Conservation (phyloP, 2,329 filamentous ascomycete genomes). For the Colletotrichum sp. region DNA sequence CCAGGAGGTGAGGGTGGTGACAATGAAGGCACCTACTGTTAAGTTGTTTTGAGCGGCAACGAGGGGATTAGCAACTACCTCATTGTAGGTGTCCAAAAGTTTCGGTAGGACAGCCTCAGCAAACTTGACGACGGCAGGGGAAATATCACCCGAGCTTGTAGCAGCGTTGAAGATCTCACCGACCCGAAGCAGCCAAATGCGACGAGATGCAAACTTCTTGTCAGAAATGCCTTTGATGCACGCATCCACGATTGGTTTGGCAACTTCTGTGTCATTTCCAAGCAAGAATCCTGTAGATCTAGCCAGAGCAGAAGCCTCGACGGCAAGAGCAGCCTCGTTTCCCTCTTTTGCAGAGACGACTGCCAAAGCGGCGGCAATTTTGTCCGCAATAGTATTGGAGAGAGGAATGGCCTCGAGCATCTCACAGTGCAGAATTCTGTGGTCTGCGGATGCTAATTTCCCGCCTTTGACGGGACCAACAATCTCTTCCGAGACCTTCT, state of each 20-base stretch:
- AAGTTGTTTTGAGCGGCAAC: constrained; percentile 82
- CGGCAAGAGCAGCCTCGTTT: constrained; percentile 80
- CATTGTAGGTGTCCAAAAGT: constrained; percentile 74
- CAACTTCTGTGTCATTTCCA: constrained; percentile 62
- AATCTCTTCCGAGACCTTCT: constrained; percentile 78
- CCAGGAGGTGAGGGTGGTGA: constrained; percentile 66
- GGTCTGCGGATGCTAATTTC: constrained; percentile 85
- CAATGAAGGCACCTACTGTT: constrained; percentile 79
- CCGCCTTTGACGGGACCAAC: constrained; percentile 79
- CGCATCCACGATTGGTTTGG: constrained; percentile 70
- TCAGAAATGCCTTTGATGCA: constrained; percentile 84
- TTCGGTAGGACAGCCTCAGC: constrained; percentile 57
- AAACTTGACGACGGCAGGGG: constrained; percentile 50
- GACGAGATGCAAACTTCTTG: constrained; percentile 80
- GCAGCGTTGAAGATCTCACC: constrained; percentile 70
- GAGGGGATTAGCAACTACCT: constrained; percentile 78
- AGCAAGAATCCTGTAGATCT: constrained; percentile 69
- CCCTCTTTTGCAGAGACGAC: constrained; percentile 80
- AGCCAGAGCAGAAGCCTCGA: constrained; percentile 75
- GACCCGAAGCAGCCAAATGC: constrained; percentile 78
- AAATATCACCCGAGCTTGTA: neutral
- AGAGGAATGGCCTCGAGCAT: constrained; percentile 72
- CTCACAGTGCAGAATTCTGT: constrained; percentile 81
- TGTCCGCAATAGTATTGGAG: constrained; percentile 66
- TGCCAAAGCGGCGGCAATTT: constrained; percentile 70